A percentile compares a stretch with the other conserved stretches of the same genome.
Conservation (phyloP, 2,329 filamentous ascomycete species). For the Cladosporium cucumerinum region DNA sequence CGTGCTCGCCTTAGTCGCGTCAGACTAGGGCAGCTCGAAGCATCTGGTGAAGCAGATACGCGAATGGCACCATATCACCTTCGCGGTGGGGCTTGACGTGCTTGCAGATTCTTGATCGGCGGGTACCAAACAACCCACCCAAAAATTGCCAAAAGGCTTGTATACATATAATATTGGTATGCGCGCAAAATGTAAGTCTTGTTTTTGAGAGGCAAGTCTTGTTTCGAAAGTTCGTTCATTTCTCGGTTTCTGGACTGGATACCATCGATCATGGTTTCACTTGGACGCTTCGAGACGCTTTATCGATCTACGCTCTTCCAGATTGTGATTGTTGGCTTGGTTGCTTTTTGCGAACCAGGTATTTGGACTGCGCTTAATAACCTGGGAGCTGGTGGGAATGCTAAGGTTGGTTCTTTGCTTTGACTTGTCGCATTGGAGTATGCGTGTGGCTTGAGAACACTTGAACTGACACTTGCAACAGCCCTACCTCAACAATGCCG, state of each 20-base stretch:
- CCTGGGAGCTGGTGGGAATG: conserved; percentile 65
- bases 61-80: conserved; percentile 32
- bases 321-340: conserved; percentile 64
- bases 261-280: background rate
- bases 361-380: conserved; percentile 70
- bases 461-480: background rate
- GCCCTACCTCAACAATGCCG: conserved; percentile 19
- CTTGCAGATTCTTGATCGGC: background rate
- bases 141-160: background rate
- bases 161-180: background rate
- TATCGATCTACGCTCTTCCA: conserved; percentile 17
- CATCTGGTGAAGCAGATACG: background rate
- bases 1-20: background rate
- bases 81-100: conserved; percentile 13
- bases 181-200: background rate
- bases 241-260: background rate
- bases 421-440: background rate
- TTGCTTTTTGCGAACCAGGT: conserved; percentile 67
- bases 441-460: background rate
- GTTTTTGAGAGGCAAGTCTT: background rate
- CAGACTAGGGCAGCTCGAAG: background rate
- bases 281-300: conserved; percentile 7
- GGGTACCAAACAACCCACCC: background rate
- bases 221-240: background rate
- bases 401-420: conserved; percentile 35